These are phyloP conservation scores for Fusarium sp. DNA, from an alignment of 2,329 filamentous ascomycete species.

Conservation along the genomic window DNA sequence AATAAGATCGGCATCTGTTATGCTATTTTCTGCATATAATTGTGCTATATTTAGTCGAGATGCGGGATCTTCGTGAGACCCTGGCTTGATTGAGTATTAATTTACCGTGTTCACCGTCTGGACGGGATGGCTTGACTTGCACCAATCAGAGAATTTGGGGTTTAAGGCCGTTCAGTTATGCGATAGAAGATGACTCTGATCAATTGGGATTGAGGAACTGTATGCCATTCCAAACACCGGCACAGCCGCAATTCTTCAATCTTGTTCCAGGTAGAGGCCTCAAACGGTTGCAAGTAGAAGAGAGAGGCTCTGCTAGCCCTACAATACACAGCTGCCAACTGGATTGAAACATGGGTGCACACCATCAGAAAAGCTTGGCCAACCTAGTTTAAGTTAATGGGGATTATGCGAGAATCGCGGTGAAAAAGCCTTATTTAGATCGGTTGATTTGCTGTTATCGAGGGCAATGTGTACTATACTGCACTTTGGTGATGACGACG, in stretches of 20 bases:
- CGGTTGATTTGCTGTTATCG: not conserved
- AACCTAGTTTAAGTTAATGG: not conserved
- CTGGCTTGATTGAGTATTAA: not conserved
- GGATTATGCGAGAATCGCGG: not conserved
- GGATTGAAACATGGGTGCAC: conserved; percentile 12
- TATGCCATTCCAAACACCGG: conserved; percentile 14
- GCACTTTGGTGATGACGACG: conserved; percentile 25
- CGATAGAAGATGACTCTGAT: not conserved
- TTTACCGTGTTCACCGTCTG: not conserved
- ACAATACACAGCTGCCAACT: not conserved
- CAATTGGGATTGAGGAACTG: not conserved
- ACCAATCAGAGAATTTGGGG: not conserved
- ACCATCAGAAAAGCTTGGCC: conserved; percentile 13
- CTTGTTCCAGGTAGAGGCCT: conserved; percentile 1
- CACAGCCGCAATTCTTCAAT: conserved; percentile 8
- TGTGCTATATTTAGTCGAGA: not conserved
- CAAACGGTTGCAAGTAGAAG: not conserved
- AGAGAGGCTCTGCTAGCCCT: conserved; percentile 33
- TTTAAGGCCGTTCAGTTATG: not conserved
- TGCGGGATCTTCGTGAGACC: not conserved
- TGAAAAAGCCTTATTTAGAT: not conserved
- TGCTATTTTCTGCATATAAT: conserved; percentile 3
- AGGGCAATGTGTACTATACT: not conserved
- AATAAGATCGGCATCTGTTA: not conserved
- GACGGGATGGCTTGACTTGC: not conserved